A percentile compares a stretch with the other conserved stretches of the same genome.
phyloP scores from a whole-genome alignment of 2,329 filamentous ascomycete genomes.

The Exophiala phaeomuriformis region DNA sequence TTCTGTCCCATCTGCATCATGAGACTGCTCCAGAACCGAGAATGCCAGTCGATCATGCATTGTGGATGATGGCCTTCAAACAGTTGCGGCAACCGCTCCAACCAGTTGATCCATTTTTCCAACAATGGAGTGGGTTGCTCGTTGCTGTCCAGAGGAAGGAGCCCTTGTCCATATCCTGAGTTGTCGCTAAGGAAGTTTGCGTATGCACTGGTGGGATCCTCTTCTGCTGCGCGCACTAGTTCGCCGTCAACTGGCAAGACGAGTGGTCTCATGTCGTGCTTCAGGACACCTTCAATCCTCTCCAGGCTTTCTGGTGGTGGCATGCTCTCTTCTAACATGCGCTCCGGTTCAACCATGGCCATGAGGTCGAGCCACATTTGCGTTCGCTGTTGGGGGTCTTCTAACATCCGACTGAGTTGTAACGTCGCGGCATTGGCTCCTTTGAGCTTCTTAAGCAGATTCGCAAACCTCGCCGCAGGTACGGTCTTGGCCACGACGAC shows the following conservation, averaged over 20 bases:
- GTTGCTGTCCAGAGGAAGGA: conserved; percentile 7
- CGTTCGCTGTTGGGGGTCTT: conserved; percentile 78
- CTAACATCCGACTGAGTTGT: conserved; percentile 85
- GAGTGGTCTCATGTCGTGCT: conserved; percentile 39
- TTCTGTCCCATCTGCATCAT: conserved; percentile 40
- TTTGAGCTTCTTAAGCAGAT: conserved; percentile 75
- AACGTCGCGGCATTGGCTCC: conserved; percentile 91
- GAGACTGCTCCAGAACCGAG: conserved; percentile 39
- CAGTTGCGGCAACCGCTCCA: conserved; percentile 35
- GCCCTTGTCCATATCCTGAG: conserved; percentile 5
- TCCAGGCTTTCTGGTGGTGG: conserved; percentile 48
- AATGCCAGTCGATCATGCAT: conserved; percentile 41
- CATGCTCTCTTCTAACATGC: conserved; percentile 50
- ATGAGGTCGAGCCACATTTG: conserved; percentile 96
- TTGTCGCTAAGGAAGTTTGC: conserved; percentile 22
- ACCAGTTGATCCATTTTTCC: conserved; percentile 42
- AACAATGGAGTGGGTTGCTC: conserved; percentile 18
- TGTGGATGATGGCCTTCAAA: conserved; percentile 39
- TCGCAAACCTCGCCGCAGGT: conserved; percentile 81
- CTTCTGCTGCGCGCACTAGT: conserved; percentile 28
- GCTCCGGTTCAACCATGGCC: conserved; percentile 50
- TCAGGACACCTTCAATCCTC: conserved; percentile 32
- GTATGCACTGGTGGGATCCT: conserved; percentile 30
- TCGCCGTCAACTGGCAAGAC: conserved; percentile 35
- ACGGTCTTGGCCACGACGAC: conserved; percentile 80